Conservation (phyloP, 345 rosid genomes). For the Kernera saxatilis region DNA sequence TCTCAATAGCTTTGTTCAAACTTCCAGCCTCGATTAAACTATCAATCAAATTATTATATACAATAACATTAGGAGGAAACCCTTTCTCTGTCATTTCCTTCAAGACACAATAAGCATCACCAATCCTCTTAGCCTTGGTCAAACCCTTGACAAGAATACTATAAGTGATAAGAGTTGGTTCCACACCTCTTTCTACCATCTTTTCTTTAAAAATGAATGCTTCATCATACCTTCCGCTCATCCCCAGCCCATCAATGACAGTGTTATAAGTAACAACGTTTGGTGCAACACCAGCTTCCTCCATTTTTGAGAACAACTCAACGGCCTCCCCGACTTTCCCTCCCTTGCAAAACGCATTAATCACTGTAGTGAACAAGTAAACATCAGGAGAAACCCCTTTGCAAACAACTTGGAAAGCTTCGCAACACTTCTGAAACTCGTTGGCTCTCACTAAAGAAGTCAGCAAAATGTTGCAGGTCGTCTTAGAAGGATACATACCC, state of each 20-base stretch:
- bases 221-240: conserved; percentile 51
- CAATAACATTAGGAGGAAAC: conserved; percentile 51
- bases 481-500: conserved; percentile 56
- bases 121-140: conserved; percentile 53
- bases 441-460: conserved; percentile 52
- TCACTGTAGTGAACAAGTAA: conserved; percentile 54
- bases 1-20: conserved; percentile 46
- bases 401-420: conserved; percentile 48
- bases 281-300: conserved; percentile 44
- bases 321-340: conserved; percentile 51
- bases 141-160: conserved; percentile 65
- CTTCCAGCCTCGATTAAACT: conserved; percentile 56
- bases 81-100: conserved; percentile 59
- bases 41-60: conserved; percentile 65
- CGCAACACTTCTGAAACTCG: conserved; percentile 46
- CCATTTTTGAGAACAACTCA: conserved; percentile 50
- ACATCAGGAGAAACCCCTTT: conserved; percentile 51
- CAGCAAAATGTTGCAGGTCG: conserved; percentile 59
- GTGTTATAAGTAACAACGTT: conserved; percentile 64
- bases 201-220: conserved; percentile 51
- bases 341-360: conserved; percentile 61
- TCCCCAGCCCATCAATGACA: conserved; percentile 71
- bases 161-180: conserved; percentile 55
- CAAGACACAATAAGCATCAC: conserved; percentile 47
- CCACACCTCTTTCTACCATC: conserved; percentile 48